Evolutionary conservation across 1,284 basidiomycete species (phyloP).

Genomic region (Chalciporus sp.): DNA sequence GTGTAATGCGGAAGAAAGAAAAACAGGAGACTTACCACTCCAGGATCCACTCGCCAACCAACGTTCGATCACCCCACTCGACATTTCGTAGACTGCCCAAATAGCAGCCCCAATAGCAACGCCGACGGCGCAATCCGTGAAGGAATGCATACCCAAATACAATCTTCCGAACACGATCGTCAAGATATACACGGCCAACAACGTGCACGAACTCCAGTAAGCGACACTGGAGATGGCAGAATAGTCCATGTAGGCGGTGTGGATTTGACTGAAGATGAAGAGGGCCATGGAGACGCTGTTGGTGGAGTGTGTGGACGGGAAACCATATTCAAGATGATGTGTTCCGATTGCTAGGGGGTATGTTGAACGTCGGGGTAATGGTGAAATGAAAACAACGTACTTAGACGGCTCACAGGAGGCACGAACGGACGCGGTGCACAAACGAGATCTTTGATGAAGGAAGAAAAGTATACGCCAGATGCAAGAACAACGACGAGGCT

Average conservation of each 20-base stretch:
- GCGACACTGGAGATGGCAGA: slow-evolving; percentile 45
- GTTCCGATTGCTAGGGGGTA: slow-evolving; percentile 68
- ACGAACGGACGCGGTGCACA: slow-evolving; percentile 91
- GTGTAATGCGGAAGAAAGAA: neutral
- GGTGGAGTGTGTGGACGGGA: slow-evolving; percentile 95
- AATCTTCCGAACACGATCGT: slow-evolving; percentile 88
- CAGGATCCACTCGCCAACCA: slow-evolving; percentile 57
- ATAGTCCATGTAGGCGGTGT: slow-evolving; percentile 42
- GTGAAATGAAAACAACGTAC: slow-evolving; percentile 44
- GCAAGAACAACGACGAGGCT: slow-evolving; percentile 77
- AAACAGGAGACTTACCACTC: slow-evolving; percentile 45
- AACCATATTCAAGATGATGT: slow-evolving; percentile 90
- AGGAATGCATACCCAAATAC: slow-evolving; percentile 91
- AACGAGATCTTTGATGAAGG: slow-evolving; percentile 86
- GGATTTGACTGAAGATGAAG: slow-evolving; percentile 64
- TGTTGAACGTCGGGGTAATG: neutral
- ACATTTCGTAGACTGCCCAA: slow-evolving; percentile 58
- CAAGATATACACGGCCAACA: slow-evolving; percentile 65
- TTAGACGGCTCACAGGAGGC: slow-evolving; percentile 87
- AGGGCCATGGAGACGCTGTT: slow-evolving; percentile 89
- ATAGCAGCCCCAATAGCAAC: slow-evolving; percentile 64
- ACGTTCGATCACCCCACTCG: slow-evolving; percentile 43
- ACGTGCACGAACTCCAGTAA: slow-evolving; percentile 44
- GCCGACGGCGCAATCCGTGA: slow-evolving; percentile 76
- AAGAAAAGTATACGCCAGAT: slow-evolving; percentile 82